Base-by-base conservation (phyloP, 352 stramenopile species). In the Aphanomyces euteiches region DNA sequence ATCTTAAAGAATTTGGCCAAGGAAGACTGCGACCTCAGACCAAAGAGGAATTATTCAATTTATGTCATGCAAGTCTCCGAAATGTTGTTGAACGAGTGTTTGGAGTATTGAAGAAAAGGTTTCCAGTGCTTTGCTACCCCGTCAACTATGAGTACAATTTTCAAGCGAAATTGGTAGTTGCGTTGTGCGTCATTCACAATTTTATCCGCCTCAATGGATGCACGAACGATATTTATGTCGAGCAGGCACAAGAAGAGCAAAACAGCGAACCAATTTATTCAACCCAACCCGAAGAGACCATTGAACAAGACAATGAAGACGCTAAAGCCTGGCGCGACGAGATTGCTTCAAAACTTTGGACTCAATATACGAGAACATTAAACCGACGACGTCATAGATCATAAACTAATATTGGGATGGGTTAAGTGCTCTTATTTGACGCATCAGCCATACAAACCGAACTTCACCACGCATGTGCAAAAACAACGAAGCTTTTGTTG, bases 1-100 rank as follows among this genome's bases (percentile, higher is more conserved):
- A 76, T 45, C 13, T 76, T 3, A 73, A 76, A 37, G 72, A 76
- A 34, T 76, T 59, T 59, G 60, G 47, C 13, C n/a, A 1, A 36
- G 66, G 21, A n/a, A 12, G 56, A 19, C 56, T 15, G 2, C 67
- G 66, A 12, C 72, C 59, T 21, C 66, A 69, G 64, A 67, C 58
- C 15, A 19, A 59, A 8, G 67, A 74, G 59, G 59, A 72, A 39
- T 38, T 73, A 0, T 76, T 74, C 54, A 74, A 72, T 38, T 40
- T 74, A 5, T 12, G 60, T 3, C 72, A 72, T 28, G 21, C 66
- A 50, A 53, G 50, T n/a, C 40, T 69, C 1, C 48, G 66, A 3
- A 74, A 76, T 38, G 43, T 73, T 17, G 47, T 74, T 19, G 67
- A 76, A 7, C 7, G 66, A 1, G 13, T 66, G 8, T 73, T 39